phyloP scores from a whole-genome alignment of 2,329 filamentous ascomycete species.

The Cladosporium colombiae region DNA sequence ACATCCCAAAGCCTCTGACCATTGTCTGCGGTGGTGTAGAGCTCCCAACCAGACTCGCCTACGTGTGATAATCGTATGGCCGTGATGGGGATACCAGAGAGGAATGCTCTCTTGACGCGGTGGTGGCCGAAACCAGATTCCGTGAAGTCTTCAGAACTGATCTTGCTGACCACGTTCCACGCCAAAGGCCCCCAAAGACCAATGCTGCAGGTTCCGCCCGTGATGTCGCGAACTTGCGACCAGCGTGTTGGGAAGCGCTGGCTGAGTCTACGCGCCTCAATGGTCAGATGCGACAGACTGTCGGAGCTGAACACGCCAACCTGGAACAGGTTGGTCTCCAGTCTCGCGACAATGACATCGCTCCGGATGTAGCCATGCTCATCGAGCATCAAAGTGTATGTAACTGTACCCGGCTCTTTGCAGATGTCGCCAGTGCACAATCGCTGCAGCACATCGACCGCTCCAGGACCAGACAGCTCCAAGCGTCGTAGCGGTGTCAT shows the following conservation, averaged over 20 bases:
- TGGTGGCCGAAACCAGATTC: constrained; percentile 53
- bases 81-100: constrained; percentile 59
- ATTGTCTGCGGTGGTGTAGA: constrained; percentile 61
- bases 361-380: constrained; percentile 55
- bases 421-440: constrained; percentile 55
- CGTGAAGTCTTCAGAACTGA: constrained; percentile 50
- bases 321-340: constrained; percentile 55
- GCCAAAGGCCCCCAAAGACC: constrained; percentile 64
- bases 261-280: constrained; percentile 54
- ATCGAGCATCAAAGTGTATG: constrained; percentile 60
- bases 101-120: constrained; percentile 49
- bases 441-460: constrained; percentile 55
- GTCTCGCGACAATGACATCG: constrained; percentile 58
- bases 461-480: constrained; percentile 60
- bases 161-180: constrained; percentile 50
- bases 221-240: constrained; percentile 60
- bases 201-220: constrained; percentile 60
- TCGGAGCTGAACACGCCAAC: constrained; percentile 58
- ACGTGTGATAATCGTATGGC: constrained; percentile 61
- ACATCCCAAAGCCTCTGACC: constrained; percentile 61
- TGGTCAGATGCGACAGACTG: constrained; percentile 56
- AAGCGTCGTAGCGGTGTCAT: constrained; percentile 62
- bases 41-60: constrained; percentile 64
- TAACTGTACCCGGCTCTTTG: constrained; percentile 52
- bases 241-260: constrained; percentile 44